phyloP scores from a whole-genome alignment of 805 yeast species.

The Scheffersomyces lignosus region DNA sequence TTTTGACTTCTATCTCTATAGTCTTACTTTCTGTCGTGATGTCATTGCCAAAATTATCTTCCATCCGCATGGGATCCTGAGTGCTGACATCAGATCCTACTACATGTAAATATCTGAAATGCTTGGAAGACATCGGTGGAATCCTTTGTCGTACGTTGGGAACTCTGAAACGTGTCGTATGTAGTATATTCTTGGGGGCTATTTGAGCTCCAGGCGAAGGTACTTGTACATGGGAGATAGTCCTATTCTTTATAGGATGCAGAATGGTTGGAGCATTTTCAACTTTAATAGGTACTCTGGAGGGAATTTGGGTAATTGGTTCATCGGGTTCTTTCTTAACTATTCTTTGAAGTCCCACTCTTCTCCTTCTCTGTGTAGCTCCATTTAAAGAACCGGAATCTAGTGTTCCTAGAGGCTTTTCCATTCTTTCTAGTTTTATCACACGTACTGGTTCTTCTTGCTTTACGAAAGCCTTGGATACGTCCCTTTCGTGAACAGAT shows the following conservation, averaged over 20 bases:
- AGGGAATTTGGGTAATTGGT: background rate
- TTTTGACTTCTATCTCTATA: background rate
- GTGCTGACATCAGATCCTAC: too few relatives aligned
- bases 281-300: background rate
- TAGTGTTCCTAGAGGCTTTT: background rate
- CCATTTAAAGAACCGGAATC: too few relatives aligned
- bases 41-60: too few relatives aligned
- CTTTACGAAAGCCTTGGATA: constrained; percentile 19
- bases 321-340: background rate
- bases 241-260: background rate
- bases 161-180: too few relatives aligned
- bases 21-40: background rate
- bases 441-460: background rate
- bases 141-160: too few relatives aligned
- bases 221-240: too few relatives aligned
- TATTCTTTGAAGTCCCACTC: background rate
- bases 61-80: too few relatives aligned
- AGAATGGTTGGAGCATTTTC: background rate
- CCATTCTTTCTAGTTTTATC: background rate
- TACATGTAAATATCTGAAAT: constrained; percentile 5
- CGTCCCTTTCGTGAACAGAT: constrained; percentile 39
- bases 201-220: background rate
- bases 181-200: background rate
- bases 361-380: background rate
- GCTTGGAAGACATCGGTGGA: constrained; percentile 5